Evolutionary conservation across 192 early-diverging fungal species (phyloP).

Genomic region (Coemansia sp.): DNA sequence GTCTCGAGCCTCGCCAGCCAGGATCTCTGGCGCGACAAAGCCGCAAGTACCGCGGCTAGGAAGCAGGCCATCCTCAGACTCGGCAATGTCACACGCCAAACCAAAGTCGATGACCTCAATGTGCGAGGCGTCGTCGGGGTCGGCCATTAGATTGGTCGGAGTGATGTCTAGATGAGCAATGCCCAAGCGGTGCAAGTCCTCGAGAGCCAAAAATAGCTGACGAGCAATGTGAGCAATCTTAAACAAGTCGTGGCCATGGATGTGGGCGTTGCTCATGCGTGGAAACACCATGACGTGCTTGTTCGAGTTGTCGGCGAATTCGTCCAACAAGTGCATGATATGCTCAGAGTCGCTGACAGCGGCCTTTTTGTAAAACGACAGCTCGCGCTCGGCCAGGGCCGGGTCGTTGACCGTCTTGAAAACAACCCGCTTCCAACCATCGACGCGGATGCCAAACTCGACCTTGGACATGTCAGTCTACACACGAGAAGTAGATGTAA

Average conservation of each 20-base stretch:
- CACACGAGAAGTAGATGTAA: slow-evolving; percentile 10
- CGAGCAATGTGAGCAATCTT: slow-evolving; percentile 57
- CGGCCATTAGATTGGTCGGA: slow-evolving; percentile 66
- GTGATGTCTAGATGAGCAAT: slow-evolving; percentile 75
- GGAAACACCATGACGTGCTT: slow-evolving; percentile 68
- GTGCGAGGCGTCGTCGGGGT: slow-evolving; percentile 50
- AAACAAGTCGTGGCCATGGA: slow-evolving; percentile 59
- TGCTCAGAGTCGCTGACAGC: slow-evolving; percentile 45
- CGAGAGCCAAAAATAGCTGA: slow-evolving; percentile 63
- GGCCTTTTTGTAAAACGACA: slow-evolving; percentile 58
- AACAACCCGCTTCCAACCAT: slow-evolving; percentile 63
- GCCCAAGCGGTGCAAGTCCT: slow-evolving; percentile 62
- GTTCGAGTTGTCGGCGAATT: slow-evolving; percentile 63
- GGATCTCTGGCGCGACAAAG: slow-evolving; percentile 72
- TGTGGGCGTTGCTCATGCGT: slow-evolving; percentile 57
- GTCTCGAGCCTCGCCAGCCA: slow-evolving; percentile 43
- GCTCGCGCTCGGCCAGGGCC: slow-evolving; percentile 61
- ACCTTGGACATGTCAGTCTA: slow-evolving; percentile 64
- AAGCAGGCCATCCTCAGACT: slow-evolving; percentile 30
- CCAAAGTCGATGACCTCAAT: slow-evolving; percentile 80
- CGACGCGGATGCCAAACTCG: slow-evolving; percentile 67
- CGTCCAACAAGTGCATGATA: slow-evolving; percentile 64
- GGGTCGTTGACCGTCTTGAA: slow-evolving; percentile 68
- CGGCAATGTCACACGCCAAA: slow-evolving; percentile 61
- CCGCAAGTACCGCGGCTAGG: slow-evolving; percentile 74